Percentiles rank a stretch among this genome's conserved stretches.
Conservation (phyloP, 352 stramenopile species). For the Phytopythium sindhum region DNA sequence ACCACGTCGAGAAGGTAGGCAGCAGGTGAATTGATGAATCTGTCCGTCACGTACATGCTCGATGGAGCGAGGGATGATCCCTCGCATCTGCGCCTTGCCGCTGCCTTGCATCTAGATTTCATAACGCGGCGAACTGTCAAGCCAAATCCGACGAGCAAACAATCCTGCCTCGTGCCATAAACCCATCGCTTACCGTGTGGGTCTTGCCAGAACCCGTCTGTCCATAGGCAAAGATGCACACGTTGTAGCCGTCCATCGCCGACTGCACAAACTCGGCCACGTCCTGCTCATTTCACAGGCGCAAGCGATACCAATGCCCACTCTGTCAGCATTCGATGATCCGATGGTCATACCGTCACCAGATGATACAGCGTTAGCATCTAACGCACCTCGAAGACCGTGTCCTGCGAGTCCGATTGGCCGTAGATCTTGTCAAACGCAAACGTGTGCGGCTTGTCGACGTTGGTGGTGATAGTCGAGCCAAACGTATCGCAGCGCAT, state of each 20-base stretch:
- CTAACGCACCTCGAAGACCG: slow-evolving; percentile 83
- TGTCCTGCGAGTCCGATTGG: slow-evolving; percentile 92
- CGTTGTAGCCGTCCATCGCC: slow-evolving; percentile 97
- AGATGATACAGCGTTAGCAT: neutral
- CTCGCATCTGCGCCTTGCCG: slow-evolving; percentile 93
- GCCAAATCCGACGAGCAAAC: neutral
- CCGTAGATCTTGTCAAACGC: slow-evolving; percentile 98
- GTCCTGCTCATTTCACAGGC: slow-evolving; percentile 33
- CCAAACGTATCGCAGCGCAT: slow-evolving; percentile 70
- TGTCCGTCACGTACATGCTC: slow-evolving; percentile 58
- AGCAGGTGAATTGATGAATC: too few species aligned
- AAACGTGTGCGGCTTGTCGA: slow-evolving; percentile 87
- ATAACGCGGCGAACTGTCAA: neutral
- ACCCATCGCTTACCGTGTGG: slow-evolving; percentile 65
- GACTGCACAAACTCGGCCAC: slow-evolving; percentile 88
- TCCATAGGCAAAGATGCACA: slow-evolving; percentile 99
- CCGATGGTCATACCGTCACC: neutral
- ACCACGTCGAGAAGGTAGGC: neutral
- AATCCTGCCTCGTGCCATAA: neutral
- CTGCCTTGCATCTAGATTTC: slow-evolving; percentile 93
- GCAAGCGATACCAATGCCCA: neutral
- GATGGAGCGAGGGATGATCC: slow-evolving; percentile 97
- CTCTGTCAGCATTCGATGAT: neutral
- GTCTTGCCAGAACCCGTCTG: slow-evolving; percentile 98
- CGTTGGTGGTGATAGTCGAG: slow-evolving; percentile 68